Base-by-base conservation (phyloP, 169 alveolate species). In the Babesia ovis region DNA sequence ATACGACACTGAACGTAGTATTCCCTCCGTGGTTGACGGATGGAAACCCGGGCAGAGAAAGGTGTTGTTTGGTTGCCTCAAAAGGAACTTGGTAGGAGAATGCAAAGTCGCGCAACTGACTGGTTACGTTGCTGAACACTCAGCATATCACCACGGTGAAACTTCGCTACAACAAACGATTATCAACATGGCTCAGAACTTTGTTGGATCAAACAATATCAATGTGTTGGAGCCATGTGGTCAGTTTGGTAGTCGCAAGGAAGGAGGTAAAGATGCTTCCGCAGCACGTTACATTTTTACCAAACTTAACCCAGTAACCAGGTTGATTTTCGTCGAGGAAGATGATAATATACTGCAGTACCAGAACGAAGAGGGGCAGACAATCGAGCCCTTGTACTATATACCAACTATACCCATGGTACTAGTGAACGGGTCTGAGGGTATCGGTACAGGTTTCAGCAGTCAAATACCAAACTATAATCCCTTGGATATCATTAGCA, bases 111-210 rank as follows among this genome's bases (percentile, higher is more conserved):
- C 97, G 16, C 98, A 95, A 72, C 86, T 95, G 25, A 90, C 92
- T 11, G 98, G 96, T 14, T 97, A 97, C 82, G 98, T 97, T 11
- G 98, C 99, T 2, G 99, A 97, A 76, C 97, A 96, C 56, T 95
- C 99, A 11, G 99, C 99, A 25, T 98, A 98, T 91, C 99, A 98
- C 84, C 99, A 98, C 87, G 99, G 99, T 12, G 99, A 98, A 80
- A 76, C 92, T 39, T 94, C 99, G 32, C 82, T 98, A 68, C 97
- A 94, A 67, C 95, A 92, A 43, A 97, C 99, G 11, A 97, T 97
- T 80, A 95, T 98, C 20, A 98, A 97, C 59, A 95, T 98, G 99
- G 99, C 99, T 8, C 98, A 98, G 91, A 95, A 96, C 86, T 98
- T 96, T 83, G 99, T 96, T 3, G 99, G 99, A 20, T 86, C 98